Base-by-base conservation (phyloP, 768 basidiomycete genomes). In the Phylloporus sp. region DNA sequence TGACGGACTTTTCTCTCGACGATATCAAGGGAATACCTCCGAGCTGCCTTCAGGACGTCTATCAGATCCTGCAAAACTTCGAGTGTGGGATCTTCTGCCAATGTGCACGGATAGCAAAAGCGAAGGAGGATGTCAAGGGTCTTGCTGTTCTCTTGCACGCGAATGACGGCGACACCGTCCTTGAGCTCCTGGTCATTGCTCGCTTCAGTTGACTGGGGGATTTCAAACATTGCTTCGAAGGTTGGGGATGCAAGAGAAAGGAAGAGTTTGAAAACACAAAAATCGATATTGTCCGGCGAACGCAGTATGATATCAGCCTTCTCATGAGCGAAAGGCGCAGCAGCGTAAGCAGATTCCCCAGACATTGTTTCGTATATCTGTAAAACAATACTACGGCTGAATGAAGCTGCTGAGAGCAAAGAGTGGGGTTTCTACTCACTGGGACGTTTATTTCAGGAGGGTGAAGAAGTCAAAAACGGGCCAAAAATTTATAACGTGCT, bases 211-310 rank as follows among this genome's bases (percentile, higher is more conserved):
- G 64, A 48, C 27, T 69, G 62, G 3, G 64, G 62, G 8, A 65
- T 42, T n/a, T 48, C 31, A 38, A 71, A 65, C 43, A 72, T 57
- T n/a, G 54, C 48, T 24, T 60, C 52, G 48, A 70, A 73, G 49
- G 65, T 57, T 0, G 65, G 57, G 10, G 70, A 71, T 0, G 68
- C 57, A 15, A 68, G 57, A 11, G 59, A 56, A 17, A 70, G 64
- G 32, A 70, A 60, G 6, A 57, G 48, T 15, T 55, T 68, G 52
- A 69, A 66, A 11, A 66, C 42, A 9, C 53, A 57, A 38, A 70
- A 57, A 42, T 71, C 58, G 29, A 66, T 39, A 8, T 54, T 50
- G 50, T 66, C 63, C 6, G 54, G 57, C 17, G 61, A 59, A 6
- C 53, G 63, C 9, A 65, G 27, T 22, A 64, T 55, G 28, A 65